Base-by-base conservation (phyloP, 805 yeast species). In the Wickerhamiella sergipiensis region DNA sequence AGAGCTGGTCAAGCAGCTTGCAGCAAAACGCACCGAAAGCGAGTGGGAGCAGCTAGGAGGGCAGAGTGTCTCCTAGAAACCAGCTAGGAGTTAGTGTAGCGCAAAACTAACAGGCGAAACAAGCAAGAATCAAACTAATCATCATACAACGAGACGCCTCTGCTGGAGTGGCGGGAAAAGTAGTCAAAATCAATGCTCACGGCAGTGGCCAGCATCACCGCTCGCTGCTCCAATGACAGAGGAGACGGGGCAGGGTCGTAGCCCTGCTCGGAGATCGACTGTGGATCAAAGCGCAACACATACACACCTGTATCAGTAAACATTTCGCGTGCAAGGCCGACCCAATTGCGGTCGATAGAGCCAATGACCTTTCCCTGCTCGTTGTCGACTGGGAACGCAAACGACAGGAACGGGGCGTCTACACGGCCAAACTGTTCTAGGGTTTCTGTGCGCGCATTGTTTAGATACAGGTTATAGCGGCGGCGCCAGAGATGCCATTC, bases 401-500 rank as follows among this genome's bases (percentile, higher is more conserved):
- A 90, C 10, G 95, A 75, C 47, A 92, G 68, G 53, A 90, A 83
- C 2, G 90, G 90, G 0, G 95, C 79, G 67, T 92, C 96, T 44
- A 92, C 81, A 9, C 72, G 74, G 24, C 96, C 97, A 70, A 81
- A 92, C 64, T 92, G 97, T 24, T 76, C 74, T 63, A 77, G 83
- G 18, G 68, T 72, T 23, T 72, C 71, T 6, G 70, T 63, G 19
- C 55, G 54, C 33, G 59, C 59, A 24, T 71, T 45, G 46, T 51
- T 26, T 43, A 48, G 72, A 64, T 85, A 92, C 58, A 92, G 69
- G 61, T 89, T 86, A 66, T 92, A 92, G 47, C 83, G 69, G 52
- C 98, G 73, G 63, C 97, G 76, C 95, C 96, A 89, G 43, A 83
- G 71, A 69, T 92, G 97, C 96, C 96, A 92, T 56, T 83, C 81